Evolutionary conservation across 2,329 filamentous ascomycete genomes (phyloP), one percentile per base, ranked within the genome.

Genomic region (Aspergillus felis): DNA sequence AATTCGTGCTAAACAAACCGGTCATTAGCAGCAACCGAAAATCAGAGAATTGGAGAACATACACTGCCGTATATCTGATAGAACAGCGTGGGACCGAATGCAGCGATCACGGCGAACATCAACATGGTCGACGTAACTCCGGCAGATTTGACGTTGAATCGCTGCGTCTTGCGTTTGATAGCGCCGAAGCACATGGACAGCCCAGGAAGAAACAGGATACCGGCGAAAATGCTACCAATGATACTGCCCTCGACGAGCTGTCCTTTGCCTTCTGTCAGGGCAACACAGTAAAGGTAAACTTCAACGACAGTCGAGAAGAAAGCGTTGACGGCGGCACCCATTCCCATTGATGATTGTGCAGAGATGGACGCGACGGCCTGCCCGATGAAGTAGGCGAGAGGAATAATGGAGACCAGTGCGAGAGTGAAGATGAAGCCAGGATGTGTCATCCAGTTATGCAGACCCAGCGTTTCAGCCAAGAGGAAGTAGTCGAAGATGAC

Each of bases 131-230:
- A 97, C 0, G 93, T 97, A 35, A 97, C 94, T 71, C 94, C 92
- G 29, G 94, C 94, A 35, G 93, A 97, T 69, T 88, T 91, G 61
- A 94, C 92, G 71, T 99, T 99, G 82, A 99, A 99, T 46, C 94
- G 88, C 72, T 99, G 94, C 1, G 94, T 99, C 79, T 99, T 99
- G 67, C 95, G 87, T 78, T 96, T 96, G 70, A 99, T 88, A 20
- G 95, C 95, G 48, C 94, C 94, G 69, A 97, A 99, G 75, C 94
- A 99, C 94, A 99, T 99, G 57, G 93, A 97, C 35, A 99, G 74
- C 1, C 94, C 94, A 0, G 94, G 94, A 49, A 99, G 81, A 72
- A 99, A 96, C 14, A 99, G 82, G 48, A 99, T 90, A 78, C 94
- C 94, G 3, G 93, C 93, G 73, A 99, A 97, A 60, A 99, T 97